These are phyloP conservation scores for Trichoderma brevicompactum DNA, from an alignment of 2,329 filamentous ascomycete genomes.

Conservation along the genomic window DNA sequence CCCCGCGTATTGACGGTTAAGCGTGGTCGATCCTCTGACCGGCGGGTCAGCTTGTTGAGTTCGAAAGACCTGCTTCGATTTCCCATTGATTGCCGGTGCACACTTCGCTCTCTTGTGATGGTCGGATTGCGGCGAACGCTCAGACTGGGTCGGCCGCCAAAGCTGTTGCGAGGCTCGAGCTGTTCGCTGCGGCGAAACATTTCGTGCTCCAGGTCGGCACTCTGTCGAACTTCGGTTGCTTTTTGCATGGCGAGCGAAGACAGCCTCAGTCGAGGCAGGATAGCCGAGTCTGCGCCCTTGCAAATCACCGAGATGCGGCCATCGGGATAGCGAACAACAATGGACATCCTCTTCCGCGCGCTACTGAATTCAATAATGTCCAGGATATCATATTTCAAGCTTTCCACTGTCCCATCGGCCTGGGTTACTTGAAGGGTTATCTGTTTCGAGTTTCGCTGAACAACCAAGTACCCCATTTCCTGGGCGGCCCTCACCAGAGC, in stretches of 20 bases:
- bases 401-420: conserved; percentile 45
- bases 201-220: conserved; percentile 62
- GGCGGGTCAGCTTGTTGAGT: conserved; percentile 45
- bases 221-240: conserved; percentile 66
- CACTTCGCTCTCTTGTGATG: conserved; percentile 36
- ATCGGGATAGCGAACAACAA: conserved; percentile 84
- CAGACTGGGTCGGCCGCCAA: conserved; percentile 59
- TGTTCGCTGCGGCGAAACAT: conserved; percentile 61
- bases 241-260: conserved; percentile 77
- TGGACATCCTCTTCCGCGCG: conserved; percentile 87
- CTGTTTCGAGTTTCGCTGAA: conserved; percentile 72
- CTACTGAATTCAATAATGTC: conserved; percentile 93
- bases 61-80: conserved; percentile 53
- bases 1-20: conserved; percentile 43
- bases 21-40: conserved; percentile 47
- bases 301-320: conserved; percentile 81
- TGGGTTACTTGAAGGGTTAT: conserved; percentile 59
- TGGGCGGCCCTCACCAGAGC: conserved; percentile 83
- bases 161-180: conserved; percentile 57
- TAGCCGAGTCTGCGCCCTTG: conserved; percentile 86
- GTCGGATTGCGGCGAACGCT: conserved; percentile 53
- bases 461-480: conserved; percentile 79
- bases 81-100: conserved; percentile 39
- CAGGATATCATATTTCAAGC: conserved; percentile 75
- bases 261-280: conserved; percentile 77